These are phyloP conservation scores for Serendipita sp. DNA, from an alignment of 768 basidiomycete species.

Conservation along the genomic window DNA sequence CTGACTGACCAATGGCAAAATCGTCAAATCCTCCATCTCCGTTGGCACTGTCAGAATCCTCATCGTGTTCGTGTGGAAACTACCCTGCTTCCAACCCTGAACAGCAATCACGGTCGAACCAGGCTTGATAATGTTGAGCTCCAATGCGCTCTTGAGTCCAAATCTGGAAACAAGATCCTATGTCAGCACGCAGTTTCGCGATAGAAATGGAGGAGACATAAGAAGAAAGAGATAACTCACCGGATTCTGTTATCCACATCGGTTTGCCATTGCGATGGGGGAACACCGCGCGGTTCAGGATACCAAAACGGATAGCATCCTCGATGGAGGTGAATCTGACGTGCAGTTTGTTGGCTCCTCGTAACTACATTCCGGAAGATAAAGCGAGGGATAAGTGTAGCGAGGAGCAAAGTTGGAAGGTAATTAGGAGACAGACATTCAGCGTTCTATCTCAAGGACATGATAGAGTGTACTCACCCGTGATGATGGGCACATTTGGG, in stretches of 20 bases:
- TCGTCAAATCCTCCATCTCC: constrained; percentile 57
- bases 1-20: constrained; percentile 35
- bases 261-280: constrained; percentile 86
- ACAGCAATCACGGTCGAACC: constrained; percentile 85
- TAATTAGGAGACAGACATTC: neutral
- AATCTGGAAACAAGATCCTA: constrained; percentile 24
- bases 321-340: constrained; percentile 92
- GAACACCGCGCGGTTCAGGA: constrained; percentile 80
- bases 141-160: constrained; percentile 70
- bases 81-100: constrained; percentile 98
- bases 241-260: constrained; percentile 90
- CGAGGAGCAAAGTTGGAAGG: neutral
- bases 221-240: neutral
- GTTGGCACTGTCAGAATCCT: constrained; percentile 73
- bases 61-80: constrained; percentile 88
- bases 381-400: neutral
- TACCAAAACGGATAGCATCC: constrained; percentile 98
- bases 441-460: neutral
- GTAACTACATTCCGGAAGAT: constrained; percentile 42
- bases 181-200: neutral
- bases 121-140: constrained; percentile 71
- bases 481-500: constrained; percentile 84
- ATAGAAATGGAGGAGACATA: neutral
- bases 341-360: constrained; percentile 85
- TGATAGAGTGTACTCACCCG: constrained; percentile 38